A percentile compares a stretch with the other conserved stretches of the same genome.
phyloP scores from a whole-genome alignment of 257 asterid genomes.

The Prunella vulgaris region DNA sequence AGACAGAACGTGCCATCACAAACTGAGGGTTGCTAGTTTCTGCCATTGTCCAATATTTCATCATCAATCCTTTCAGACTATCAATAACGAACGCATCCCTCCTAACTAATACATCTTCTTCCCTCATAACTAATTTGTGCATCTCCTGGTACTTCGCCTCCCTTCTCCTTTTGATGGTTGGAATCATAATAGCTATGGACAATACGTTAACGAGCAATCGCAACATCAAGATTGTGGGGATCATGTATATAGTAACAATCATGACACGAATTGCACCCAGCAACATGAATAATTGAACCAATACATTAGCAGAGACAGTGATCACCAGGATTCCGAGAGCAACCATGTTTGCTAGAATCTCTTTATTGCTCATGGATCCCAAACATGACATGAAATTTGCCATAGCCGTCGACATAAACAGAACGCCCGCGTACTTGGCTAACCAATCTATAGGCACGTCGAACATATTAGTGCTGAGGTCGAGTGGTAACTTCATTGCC shows the following conservation, averaged over 20 bases:
- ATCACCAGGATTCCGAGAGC: conserved; percentile 15
- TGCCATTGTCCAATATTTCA: conserved; percentile 30
- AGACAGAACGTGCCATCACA: conserved; percentile 29
- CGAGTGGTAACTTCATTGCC: conserved; percentile 30
- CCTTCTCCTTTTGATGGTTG: neutral
- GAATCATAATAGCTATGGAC: neutral
- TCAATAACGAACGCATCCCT: neutral
- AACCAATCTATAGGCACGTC: neutral
- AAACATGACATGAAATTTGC: conserved; percentile 14
- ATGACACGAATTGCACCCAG: too few relatives aligned
- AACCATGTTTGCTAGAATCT: neutral
- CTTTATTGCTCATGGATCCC: conserved; percentile 24
- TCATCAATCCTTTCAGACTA: conserved; percentile 15
- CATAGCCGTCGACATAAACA: conserved; percentile 13
- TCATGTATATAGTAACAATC: neutral
- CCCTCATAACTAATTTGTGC: neutral
- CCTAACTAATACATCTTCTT: neutral
- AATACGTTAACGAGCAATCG: neutral
- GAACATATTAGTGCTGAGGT: conserved; percentile 18
- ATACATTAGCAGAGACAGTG: conserved; percentile 2
- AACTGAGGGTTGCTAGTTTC: conserved; percentile 32
- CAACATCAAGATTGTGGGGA: neutral
- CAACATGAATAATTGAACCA: conserved; percentile 3
- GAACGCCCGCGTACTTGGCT: neutral
- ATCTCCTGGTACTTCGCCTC: neutral